Evolutionary conservation across 139 green algal genomes (phyloP).

Genomic region (Chlorella sorokiniana): DNA sequence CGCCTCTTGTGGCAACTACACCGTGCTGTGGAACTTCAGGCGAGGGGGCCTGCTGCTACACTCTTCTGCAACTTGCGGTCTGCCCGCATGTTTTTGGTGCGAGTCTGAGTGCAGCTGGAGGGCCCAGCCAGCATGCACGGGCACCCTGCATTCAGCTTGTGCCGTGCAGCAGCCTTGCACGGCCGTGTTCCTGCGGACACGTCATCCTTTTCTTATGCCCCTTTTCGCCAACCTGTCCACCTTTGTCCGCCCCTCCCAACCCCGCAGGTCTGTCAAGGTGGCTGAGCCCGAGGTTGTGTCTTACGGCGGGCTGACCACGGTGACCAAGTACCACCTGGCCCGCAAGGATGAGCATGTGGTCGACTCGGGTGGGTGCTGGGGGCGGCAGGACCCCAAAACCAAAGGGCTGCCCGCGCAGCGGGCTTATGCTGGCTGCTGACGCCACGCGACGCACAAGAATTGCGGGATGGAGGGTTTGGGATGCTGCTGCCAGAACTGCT

Average conservation of each 20-base stretch:
- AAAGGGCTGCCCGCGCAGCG: background rate
- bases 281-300: constrained; percentile 53
- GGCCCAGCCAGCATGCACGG: background rate
- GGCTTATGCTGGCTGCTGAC: background rate
- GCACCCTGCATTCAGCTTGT: no score
- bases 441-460: no score
- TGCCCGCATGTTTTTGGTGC: no score
- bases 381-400: background rate
- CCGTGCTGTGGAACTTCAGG: constrained; percentile 88
- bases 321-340: constrained; percentile 82
- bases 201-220: no score
- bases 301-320: constrained; percentile 80
- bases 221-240: no score
- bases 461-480: no score
- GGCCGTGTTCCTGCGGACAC: no score
- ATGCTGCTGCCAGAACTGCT: background rate
- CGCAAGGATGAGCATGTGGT: constrained; percentile 81
- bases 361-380: constrained; percentile 54
- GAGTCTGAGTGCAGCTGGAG: no score
- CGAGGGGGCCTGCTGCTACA: background rate
- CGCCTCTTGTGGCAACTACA: constrained; percentile 77
- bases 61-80: no score
- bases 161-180: no score
- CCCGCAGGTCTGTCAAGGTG: constrained; percentile 61
- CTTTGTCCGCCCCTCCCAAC: background rate